Percentiles rank a stretch among this genome's conserved stretches.
These are phyloP conservation scores for Fraxinus floribunda DNA, from an alignment of 305 asterid species.

Conservation along the genomic window DNA sequence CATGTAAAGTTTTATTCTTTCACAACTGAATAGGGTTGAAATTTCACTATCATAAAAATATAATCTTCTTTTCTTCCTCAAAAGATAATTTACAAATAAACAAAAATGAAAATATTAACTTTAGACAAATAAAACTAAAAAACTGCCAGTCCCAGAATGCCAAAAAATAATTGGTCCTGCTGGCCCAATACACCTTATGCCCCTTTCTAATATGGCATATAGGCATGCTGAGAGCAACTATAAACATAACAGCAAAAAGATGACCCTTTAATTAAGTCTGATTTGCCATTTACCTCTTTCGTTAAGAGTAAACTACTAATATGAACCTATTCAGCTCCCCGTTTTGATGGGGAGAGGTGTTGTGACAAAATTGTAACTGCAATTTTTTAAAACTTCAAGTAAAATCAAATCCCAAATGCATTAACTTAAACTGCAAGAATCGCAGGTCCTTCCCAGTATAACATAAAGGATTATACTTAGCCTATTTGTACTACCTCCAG, in stretches of 20 bases:
- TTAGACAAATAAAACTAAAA: background rate
- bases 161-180: background rate
- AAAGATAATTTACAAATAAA: background rate
- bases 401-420: background rate
- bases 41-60: background rate
- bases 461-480: background rate
- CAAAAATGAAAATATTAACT: background rate
- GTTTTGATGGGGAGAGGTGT: background rate
- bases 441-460: background rate
- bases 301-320: background rate
- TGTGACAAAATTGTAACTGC: background rate
- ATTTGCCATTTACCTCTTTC: background rate
- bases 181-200: background rate
- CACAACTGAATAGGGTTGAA: background rate
- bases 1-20: background rate
- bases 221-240: background rate
- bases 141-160: background rate
- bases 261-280: background rate
- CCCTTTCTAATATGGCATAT: background rate
- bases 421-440: background rate
- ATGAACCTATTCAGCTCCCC: background rate
- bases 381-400: background rate
- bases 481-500: background rate
- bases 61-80: background rate
- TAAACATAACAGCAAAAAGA: background rate